Base-by-base conservation (phyloP, 768 basidiomycete genomes). In the Rhodotorula diobovata region DNA sequence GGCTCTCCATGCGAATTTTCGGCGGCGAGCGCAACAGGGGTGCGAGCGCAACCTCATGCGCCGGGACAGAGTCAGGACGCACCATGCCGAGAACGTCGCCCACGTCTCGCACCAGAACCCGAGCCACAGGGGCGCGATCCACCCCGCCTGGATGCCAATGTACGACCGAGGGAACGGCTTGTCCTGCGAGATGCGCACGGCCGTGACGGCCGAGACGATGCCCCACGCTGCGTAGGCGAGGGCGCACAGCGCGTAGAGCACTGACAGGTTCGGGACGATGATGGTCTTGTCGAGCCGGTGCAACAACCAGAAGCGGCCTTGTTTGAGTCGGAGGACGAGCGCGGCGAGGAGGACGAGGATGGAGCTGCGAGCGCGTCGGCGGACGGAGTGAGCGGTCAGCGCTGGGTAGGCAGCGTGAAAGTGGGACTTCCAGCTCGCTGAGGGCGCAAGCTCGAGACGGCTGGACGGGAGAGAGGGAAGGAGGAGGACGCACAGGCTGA, bases 251-350 rank as follows among this genome's bases (percentile, higher is more conserved):
- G 56, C 56, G 62, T 56, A 73, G 18, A 65, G 9, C 14, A 48
- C 25, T 1, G 35, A 37, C 14, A 35, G 37, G 30, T 66, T 68
- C 6, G 72, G 72, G 11, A 73, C 39, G 15, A 67, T 39, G 50
- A 73, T 48, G 7, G 67, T 66, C 5, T 41, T 21, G 64, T 70
- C 67, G 9, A 73, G 12, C 5, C 65, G 64, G 37, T 66, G 65
- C 30, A 73, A 1, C 35, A 73, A 5, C 63, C 65, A 73, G 43
- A 73, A 60, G 4, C 72, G 60, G 0, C 68, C 64, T 14, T 66
- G 64, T 16, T 10, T 10, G 23, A 67, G 32, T 0, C 72, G 54
- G 8, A 73, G 16, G 15, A 20, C 51, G 12, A 73, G 45, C 1
- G 64, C 68, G 18, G 51, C 9, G 21, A 67, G 14, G 43, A 70